Percentiles rank a stretch among this genome's conserved stretches.
Conservation (phyloP, 1,284 basidiomycete genomes). For the Gymnopus androsaceus region DNA sequence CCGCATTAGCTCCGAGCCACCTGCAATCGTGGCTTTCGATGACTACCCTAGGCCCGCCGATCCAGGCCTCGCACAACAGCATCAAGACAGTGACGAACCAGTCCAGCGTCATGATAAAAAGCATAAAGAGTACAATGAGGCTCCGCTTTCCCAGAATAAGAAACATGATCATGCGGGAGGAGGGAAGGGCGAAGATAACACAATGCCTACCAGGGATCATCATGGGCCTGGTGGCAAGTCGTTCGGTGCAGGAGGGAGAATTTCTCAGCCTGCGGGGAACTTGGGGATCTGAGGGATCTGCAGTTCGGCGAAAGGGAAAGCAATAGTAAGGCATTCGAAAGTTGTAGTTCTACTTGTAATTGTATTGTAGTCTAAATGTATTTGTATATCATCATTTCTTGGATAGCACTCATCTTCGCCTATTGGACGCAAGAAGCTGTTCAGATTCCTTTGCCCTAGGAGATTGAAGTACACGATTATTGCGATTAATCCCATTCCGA, state of each 20-base stretch:
- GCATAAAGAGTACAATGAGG: not conserved
- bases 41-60: slow-evolving; percentile 1
- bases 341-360: too few species aligned
- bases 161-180: slow-evolving; percentile 35
- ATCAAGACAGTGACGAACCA: not conserved
- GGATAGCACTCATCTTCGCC: too few species aligned
- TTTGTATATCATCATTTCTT: too few species aligned
- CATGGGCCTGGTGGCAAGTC: slow-evolving; percentile 32
- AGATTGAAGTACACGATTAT: too few species aligned
- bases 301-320: too few species aligned
- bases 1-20: not conserved
- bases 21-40: not conserved
- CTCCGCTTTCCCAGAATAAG: slow-evolving; percentile 35
- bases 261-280: slow-evolving; percentile 62
- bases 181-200: slow-evolving; percentile 51
- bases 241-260: slow-evolving; percentile 50
- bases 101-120: not conserved
- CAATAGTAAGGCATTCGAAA: too few species aligned
- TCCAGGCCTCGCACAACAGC: not conserved
- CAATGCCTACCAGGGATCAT: slow-evolving; percentile 51
- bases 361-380: too few species aligned
- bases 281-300: too few species aligned
- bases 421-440: too few species aligned
- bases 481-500: too few species aligned
- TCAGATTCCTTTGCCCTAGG: too few species aligned